Evolutionary conservation across 768 basidiomycete genomes (phyloP).

Genomic region (Mycena sanguinolenta): DNA sequence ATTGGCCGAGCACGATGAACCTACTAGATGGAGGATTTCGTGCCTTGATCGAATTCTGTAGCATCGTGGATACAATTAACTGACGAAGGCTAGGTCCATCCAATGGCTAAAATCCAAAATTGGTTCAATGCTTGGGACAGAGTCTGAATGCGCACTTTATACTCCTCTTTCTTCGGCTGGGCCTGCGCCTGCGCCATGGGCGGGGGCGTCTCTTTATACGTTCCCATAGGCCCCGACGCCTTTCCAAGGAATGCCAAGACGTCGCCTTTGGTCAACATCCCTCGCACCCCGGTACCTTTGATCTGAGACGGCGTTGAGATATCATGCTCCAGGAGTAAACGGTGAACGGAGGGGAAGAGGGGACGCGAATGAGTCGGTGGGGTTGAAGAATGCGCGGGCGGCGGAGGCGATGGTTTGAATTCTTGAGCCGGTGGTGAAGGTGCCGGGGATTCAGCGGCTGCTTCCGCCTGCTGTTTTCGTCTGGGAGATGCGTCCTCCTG

Average conservation of each 20-base stretch:
- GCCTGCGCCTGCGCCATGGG: slow-evolving; percentile 50
- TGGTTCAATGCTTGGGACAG: not conserved
- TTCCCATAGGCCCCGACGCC: slow-evolving; percentile 82
- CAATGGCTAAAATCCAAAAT: slow-evolving; percentile 54
- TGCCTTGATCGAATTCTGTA: slow-evolving; percentile 66
- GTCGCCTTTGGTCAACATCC: slow-evolving; percentile 98
- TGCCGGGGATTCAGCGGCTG: slow-evolving; percentile 38
- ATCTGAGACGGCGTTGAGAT: slow-evolving; percentile 75
- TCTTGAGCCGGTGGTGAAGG: slow-evolving; percentile 49
- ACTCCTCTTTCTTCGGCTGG: slow-evolving; percentile 50
- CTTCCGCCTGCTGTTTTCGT: slow-evolving; percentile 39
- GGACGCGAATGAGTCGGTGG: slow-evolving; percentile 71
- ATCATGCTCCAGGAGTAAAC: slow-evolving; percentile 78
- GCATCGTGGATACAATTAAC: slow-evolving; percentile 73
- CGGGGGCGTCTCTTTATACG: slow-evolving; percentile 66
- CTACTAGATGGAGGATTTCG: slow-evolving; percentile 60
- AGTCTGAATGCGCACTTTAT: slow-evolving; percentile 50
- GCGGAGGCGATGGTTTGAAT: slow-evolving; percentile 44
- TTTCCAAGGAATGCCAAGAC: slow-evolving; percentile 89
- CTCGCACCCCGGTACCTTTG: slow-evolving; percentile 89
- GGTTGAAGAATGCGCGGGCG: slow-evolving; percentile 50
- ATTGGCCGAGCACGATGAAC: slow-evolving; percentile 10
- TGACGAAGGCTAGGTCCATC: slow-evolving; percentile 76
- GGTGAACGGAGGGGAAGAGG: slow-evolving; percentile 91
- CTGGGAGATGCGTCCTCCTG: slow-evolving; percentile 54